Percentiles rank a stretch among this genome's conserved stretches.
These are phyloP conservation scores for Pythium graminicola DNA, from an alignment of 352 stramenopile genomes.

Conservation along the genomic window DNA sequence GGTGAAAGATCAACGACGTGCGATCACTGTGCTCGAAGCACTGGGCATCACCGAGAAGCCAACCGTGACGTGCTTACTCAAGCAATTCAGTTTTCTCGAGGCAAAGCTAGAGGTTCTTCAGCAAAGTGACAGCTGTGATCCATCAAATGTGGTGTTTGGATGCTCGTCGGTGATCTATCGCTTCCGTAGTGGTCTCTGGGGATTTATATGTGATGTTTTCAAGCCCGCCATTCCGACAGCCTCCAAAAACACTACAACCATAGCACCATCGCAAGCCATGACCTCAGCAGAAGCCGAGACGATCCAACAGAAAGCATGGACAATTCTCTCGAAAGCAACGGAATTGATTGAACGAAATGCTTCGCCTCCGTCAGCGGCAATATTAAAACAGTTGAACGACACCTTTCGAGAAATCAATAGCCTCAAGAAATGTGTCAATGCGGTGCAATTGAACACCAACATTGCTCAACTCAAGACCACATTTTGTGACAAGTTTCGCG, in stretches of 20 bases:
- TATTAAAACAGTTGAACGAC: conserved; percentile 55
- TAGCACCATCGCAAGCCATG: conserved; percentile 15
- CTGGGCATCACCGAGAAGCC: conserved; percentile 61
- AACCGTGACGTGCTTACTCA: conserved; percentile 53
- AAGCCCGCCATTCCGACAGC: conserved; percentile 27
- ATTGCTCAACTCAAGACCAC: conserved; percentile 48
- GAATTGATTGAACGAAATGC: conserved; percentile 44
- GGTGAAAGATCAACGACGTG: conserved; percentile 57
- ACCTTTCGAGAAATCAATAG: conserved; percentile 59
- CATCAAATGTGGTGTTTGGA: conserved; percentile 42
- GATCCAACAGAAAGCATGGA: conserved; percentile 56
- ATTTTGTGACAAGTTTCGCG: conserved; percentile 63
- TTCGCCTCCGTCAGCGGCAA: conserved; percentile 29
- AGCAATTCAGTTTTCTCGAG: conserved; percentile 64
- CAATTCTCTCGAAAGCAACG: conserved; percentile 43
- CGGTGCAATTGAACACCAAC: conserved; percentile 56
- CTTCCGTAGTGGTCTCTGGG: conserved; percentile 64
- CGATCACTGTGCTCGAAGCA: conserved; percentile 48
- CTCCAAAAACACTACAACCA: conserved; percentile 13
- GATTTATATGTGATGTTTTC: conserved; percentile 71
- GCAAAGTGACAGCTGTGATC: conserved; percentile 20
- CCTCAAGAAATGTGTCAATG: conserved; percentile 60
- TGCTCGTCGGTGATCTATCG: conserved; percentile 47
- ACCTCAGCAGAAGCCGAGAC: conserved; percentile 60
- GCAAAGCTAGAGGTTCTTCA: conserved; percentile 35